Percentiles rank a stretch among this genome's conserved stretches.
These are phyloP conservation scores for Phaeotremella fagi DNA, from an alignment of 768 basidiomycete genomes.

Conservation along the genomic window DNA sequence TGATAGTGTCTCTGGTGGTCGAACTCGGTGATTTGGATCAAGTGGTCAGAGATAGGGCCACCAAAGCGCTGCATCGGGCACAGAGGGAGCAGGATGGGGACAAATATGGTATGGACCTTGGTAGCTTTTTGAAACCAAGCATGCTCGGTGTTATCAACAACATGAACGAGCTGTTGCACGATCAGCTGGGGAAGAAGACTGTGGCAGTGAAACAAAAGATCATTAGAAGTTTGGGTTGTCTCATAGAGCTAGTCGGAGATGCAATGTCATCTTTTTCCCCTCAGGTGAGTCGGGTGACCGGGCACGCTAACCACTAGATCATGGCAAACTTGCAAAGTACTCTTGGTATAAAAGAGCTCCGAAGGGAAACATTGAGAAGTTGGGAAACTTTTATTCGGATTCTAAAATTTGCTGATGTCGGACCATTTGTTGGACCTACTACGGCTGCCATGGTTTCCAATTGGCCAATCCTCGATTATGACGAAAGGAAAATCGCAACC, in stretches of 20 bases:
- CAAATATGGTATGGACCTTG: slow-evolving; percentile 45
- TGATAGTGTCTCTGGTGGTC: slow-evolving; percentile 71
- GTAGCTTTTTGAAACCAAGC: slow-evolving; percentile 63
- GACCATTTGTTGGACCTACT: slow-evolving; percentile 78
- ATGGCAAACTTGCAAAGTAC: slow-evolving; percentile 94
- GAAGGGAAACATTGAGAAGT: slow-evolving; percentile 69
- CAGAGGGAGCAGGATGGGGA: slow-evolving; percentile 41
- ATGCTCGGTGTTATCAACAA: slow-evolving; percentile 80
- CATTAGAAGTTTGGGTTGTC: slow-evolving; percentile 67
- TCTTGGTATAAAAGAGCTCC: slow-evolving; percentile 67
- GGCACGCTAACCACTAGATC: slow-evolving; percentile 57
- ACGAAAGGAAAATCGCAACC: slow-evolving; percentile 57
- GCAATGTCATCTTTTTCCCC: slow-evolving; percentile 72
- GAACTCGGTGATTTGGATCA: slow-evolving; percentile 67
- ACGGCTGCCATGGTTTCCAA: slow-evolving; percentile 74
- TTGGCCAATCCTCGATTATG: slow-evolving; percentile 63
- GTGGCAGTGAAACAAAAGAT: slow-evolving; percentile 67
- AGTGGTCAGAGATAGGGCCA: slow-evolving; percentile 53
- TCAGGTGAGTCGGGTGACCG: slow-evolving; percentile 58
- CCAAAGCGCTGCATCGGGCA: slow-evolving; percentile 33
- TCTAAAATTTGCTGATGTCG: slow-evolving; percentile 64
- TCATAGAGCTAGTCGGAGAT: slow-evolving; percentile 67
- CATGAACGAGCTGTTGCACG: slow-evolving; percentile 81
- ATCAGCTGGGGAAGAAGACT: slow-evolving; percentile 70
- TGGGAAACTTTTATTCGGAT: slow-evolving; percentile 75